phyloP scores from a whole-genome alignment of 495 filamentous ascomycete genomes.

The Trypethelium eluteriae region DNA sequence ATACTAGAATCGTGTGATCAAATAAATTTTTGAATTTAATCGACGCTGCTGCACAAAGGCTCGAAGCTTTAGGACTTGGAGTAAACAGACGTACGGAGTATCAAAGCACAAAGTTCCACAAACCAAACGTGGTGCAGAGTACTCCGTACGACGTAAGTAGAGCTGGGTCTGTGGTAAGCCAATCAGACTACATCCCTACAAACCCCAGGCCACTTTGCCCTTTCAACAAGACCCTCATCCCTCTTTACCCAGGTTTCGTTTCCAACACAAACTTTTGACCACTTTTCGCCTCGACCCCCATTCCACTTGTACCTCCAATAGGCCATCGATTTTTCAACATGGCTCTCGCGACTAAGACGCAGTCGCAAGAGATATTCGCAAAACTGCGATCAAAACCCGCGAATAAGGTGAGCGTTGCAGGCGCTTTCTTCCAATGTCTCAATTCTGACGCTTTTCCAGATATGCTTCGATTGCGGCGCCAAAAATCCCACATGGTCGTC shows the following conservation, averaged over 20 bases:
- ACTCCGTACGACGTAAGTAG: neutral
- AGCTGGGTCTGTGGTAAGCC: neutral
- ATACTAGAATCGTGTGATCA: no score
- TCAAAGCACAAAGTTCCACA: no score
- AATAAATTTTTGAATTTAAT: no score
- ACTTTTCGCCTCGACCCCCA: slow-evolving; percentile 1
- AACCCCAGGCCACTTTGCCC: slow-evolving; percentile 4
- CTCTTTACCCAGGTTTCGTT: neutral
- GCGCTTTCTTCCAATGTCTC: slow-evolving; percentile 21
- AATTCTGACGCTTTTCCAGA: slow-evolving; percentile 40
- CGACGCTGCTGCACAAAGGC: no score
- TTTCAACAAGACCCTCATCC: slow-evolving; percentile 4
- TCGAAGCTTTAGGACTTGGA: no score
- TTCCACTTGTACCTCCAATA: slow-evolving; percentile 17
- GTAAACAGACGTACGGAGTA: no score
- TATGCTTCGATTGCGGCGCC: slow-evolving; percentile 94
- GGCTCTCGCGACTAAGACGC: slow-evolving; percentile 82
- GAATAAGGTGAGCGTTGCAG: slow-evolving; percentile 66
- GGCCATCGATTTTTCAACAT: slow-evolving; percentile 44
- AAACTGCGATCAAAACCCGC: slow-evolving; percentile 88
- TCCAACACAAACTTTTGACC: neutral
- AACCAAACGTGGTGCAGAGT: neutral
- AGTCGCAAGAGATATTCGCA: slow-evolving; percentile 96
- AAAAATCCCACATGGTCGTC: slow-evolving; percentile 99
- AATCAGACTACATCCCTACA: neutral